Conservation (phyloP, 108 stramenopile species). For the Poteriospumella lacustris region DNA sequence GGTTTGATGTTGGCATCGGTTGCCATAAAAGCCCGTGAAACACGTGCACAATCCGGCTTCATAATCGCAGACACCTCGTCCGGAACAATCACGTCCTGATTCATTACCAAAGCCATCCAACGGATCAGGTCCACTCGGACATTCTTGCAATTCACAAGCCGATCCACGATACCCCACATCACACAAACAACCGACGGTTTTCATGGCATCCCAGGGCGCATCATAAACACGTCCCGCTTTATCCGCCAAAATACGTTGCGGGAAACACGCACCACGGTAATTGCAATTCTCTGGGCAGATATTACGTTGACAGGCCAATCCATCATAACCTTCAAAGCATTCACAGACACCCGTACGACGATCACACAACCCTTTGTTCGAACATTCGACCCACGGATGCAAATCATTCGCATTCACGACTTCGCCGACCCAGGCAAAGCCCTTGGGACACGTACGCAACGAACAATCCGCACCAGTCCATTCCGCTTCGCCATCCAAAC, state of each 20-base stretch:
- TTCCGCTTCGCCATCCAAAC: slow-evolving; percentile 43
- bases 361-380: slow-evolving; percentile 71
- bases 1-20: slow-evolving; percentile 64
- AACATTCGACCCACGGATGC: slow-evolving; percentile 68
- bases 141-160: slow-evolving; percentile 70
- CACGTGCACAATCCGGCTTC: slow-evolving; percentile 61
- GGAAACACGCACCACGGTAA: slow-evolving; percentile 11
- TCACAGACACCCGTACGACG: slow-evolving; percentile 61
- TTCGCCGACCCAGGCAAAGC: too few relatives aligned
- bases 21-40: slow-evolving; percentile 69
- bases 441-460: slow-evolving; percentile 57
- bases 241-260: not conserved
- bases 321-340: slow-evolving; percentile 73
- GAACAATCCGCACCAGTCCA: slow-evolving; percentile 78
- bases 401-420: too few relatives aligned
- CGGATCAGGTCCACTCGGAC: slow-evolving; percentile 64
- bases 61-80: slow-evolving; percentile 70
- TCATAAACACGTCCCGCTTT: slow-evolving; percentile 55
- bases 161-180: slow-evolving; percentile 73
- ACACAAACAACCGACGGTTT: slow-evolving; percentile 72
- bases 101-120: slow-evolving; percentile 57
- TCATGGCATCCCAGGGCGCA: slow-evolving; percentile 67
- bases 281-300: slow-evolving; percentile 27
- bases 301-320: slow-evolving; percentile 63
- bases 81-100: slow-evolving; percentile 72